Evolutionary conservation across 2,329 filamentous ascomycete genomes (phyloP), one percentile per base, ranked within the genome.

Genomic region (Colletotrichum liriopes): DNA sequence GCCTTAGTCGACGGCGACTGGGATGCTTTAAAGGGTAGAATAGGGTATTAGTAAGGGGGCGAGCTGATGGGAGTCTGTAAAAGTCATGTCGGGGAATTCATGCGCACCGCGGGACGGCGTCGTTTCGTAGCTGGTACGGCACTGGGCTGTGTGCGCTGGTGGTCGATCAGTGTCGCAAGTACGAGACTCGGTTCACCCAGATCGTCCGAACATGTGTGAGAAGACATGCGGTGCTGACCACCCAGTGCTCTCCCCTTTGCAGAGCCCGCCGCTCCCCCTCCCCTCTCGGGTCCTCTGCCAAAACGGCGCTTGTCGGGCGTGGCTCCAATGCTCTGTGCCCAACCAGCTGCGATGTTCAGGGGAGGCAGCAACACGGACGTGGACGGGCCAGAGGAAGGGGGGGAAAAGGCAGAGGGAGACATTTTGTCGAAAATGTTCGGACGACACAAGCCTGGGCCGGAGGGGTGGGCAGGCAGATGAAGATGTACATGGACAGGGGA

Each of bases 61-160:
- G 47, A 45, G 55, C 66, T 3, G 23, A 62, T 20, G 37, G 52
- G 20, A 9, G 43, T 11, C 43, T 37, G 32, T 47, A 14, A 18
- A 39, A 43, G 37, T 45, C 60, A 51, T 20, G 41, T 26, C 51
- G 41, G 66, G 55, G 71, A 39, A 56, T 72, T 72, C 60, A 72
- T 72, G 70, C 70, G 45, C 7, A 23, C 32, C 8, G 47, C 45
- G 60, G 66, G 70, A 65, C 41, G 41, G 41, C 55, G 70, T 43
- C 47, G 67, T 67, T 73, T 73, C 71, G 71, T 73, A 73, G 61
- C 67, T 20, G 56, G 71, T 73, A 73, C 71, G 20, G 37, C 47
- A 37, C 47, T 29, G 26, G 67, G 58, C 70, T 60, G 65, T 65
- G 65, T 65, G 26, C 37, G 54, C 43, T 71, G 61, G 55, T 35